Percentiles rank a stretch among this genome's conserved stretches.
Evolutionary conservation across 179 eudicot species (phyloP).

Genomic region (Sideroxylon spinosum): DNA sequence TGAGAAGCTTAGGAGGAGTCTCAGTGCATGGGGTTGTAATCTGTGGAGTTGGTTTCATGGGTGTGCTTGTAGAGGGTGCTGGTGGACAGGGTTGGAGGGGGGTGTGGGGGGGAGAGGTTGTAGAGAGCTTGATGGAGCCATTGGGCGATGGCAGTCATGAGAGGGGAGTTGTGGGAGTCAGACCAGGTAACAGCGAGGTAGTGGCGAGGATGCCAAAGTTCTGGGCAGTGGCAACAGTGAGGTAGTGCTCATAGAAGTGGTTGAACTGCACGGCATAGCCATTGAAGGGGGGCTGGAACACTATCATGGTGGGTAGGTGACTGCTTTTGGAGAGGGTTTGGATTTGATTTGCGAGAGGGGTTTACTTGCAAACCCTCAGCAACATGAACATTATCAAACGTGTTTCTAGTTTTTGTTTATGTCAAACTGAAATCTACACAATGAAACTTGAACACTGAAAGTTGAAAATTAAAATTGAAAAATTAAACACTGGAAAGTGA

Average conservation of each 20-base stretch:
- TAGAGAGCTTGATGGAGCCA: conserved; percentile 72
- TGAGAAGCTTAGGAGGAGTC: conserved; percentile 67
- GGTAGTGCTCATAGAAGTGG: conserved; percentile 77
- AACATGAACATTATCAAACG: too few species aligned
- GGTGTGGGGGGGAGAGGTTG: conserved; percentile 79
- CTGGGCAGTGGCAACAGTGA: conserved; percentile 88
- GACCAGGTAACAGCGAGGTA: conserved; percentile 71
- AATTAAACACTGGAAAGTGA: too few species aligned
- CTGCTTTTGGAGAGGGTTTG: not conserved
- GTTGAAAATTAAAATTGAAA: too few species aligned
- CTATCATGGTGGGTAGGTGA: conserved; percentile 41
- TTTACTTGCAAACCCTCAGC: too few species aligned
- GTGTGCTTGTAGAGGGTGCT: conserved; percentile 80
- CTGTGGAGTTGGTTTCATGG: conserved; percentile 66
- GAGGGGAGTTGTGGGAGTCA: conserved; percentile 78
- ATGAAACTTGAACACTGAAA: too few species aligned
- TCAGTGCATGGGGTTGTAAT: conserved; percentile 64
- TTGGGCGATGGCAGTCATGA: conserved; percentile 78
- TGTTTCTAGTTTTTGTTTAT: too few species aligned
- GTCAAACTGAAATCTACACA: too few species aligned
- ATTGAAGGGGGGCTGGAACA: conserved; percentile 77
- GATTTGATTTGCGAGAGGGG: not conserved
- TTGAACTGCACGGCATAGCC: conserved; percentile 92
- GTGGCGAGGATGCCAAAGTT: conserved; percentile 95
- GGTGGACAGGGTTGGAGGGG: conserved; percentile 57